Evolutionary conservation across 192 early-diverging fungal genomes (phyloP).

Genomic region (Gorgonomyces haynaldii): DNA sequence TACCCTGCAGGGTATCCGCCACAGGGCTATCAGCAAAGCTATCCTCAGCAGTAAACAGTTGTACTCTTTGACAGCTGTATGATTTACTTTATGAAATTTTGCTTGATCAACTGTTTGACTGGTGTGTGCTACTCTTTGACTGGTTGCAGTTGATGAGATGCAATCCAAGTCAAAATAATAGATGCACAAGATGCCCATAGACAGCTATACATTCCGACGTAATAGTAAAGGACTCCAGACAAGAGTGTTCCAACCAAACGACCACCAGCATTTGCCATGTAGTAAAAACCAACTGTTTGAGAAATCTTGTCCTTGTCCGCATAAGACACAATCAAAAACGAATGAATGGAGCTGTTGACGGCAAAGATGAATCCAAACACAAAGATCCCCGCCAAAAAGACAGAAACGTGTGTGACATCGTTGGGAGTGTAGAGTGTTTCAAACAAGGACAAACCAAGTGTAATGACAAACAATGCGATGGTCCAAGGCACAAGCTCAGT

Average conservation of each 20-base stretch:
- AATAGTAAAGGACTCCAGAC: background rate
- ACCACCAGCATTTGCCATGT: slow-evolving; percentile 2
- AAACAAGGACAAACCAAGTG: slow-evolving; percentile 3
- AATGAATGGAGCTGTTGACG: slow-evolving; percentile 22
- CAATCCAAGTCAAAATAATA: background rate
- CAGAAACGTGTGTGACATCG: background rate
- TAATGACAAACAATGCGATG: slow-evolving; percentile 7
- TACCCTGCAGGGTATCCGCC: too few relatives aligned
- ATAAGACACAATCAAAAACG: slow-evolving; percentile 25
- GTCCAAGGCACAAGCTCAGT: slow-evolving; percentile 16
- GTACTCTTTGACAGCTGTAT: too few relatives aligned
- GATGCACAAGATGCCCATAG: background rate
- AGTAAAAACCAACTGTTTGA: slow-evolving; percentile 26
- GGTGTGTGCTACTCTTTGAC: background rate
- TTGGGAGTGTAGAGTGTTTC: slow-evolving; percentile 4
- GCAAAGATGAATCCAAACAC: slow-evolving; percentile 24
- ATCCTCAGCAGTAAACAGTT: too few relatives aligned
- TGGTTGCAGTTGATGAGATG: background rate
- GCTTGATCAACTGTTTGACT: too few relatives aligned
- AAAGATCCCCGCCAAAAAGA: slow-evolving; percentile 6
- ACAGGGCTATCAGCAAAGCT: too few relatives aligned
- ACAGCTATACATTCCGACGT: background rate
- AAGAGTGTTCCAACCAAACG: slow-evolving; percentile 1
- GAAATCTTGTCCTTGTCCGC: slow-evolving; percentile 24
- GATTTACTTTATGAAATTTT: too few relatives aligned